Percentiles rank a stretch among this genome's conserved stretches.
Evolutionary conservation across 768 basidiomycete species (phyloP).

Genomic region (Chiua virens): DNA sequence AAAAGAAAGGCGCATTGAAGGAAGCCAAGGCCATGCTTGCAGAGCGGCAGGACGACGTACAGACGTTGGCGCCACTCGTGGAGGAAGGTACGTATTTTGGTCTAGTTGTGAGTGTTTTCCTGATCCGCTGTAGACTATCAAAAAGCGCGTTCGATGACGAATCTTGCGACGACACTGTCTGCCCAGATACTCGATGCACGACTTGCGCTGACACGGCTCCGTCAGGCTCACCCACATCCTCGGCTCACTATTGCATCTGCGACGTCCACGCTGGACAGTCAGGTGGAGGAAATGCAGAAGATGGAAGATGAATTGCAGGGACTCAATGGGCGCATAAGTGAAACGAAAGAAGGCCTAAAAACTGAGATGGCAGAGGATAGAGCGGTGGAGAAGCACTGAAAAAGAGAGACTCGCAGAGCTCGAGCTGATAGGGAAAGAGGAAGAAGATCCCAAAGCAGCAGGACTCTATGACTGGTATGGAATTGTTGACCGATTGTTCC

Average conservation of each 20-base stretch:
- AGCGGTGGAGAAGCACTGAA: slow-evolving; percentile 61
- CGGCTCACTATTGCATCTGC: slow-evolving; percentile 77
- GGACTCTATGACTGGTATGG: slow-evolving; percentile 71
- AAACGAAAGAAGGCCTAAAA: slow-evolving; percentile 64
- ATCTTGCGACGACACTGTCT: slow-evolving; percentile 58
- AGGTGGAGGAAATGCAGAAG: slow-evolving; percentile 79
- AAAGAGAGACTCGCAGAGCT: slow-evolving; percentile 62
- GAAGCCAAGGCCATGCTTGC: slow-evolving; percentile 60
- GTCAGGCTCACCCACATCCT: slow-evolving; percentile 77
- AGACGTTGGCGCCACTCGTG: slow-evolving; percentile 62
- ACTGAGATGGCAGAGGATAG: slow-evolving; percentile 51
- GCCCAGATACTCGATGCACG: slow-evolving; percentile 83
- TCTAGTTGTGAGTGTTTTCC: background rate
- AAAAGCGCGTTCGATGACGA: slow-evolving; percentile 50
- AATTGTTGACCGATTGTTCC: background rate
- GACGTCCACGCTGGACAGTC: slow-evolving; percentile 67
- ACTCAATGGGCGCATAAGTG: slow-evolving; percentile 49
- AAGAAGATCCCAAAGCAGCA: slow-evolving; percentile 63
- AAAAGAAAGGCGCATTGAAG: slow-evolving; percentile 71
- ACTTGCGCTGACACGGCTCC: slow-evolving; percentile 74
- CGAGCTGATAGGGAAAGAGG: slow-evolving; percentile 51
- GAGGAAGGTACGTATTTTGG: slow-evolving; percentile 48
- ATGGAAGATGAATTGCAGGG: slow-evolving; percentile 64
- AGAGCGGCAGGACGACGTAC: slow-evolving; percentile 62
- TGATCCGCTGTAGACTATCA: slow-evolving; percentile 50